Percentiles rank a stretch among this genome's conserved stretches.
phyloP scores from a whole-genome alignment of 768 basidiomycete species.

The Lanmaoa rubissima region DNA sequence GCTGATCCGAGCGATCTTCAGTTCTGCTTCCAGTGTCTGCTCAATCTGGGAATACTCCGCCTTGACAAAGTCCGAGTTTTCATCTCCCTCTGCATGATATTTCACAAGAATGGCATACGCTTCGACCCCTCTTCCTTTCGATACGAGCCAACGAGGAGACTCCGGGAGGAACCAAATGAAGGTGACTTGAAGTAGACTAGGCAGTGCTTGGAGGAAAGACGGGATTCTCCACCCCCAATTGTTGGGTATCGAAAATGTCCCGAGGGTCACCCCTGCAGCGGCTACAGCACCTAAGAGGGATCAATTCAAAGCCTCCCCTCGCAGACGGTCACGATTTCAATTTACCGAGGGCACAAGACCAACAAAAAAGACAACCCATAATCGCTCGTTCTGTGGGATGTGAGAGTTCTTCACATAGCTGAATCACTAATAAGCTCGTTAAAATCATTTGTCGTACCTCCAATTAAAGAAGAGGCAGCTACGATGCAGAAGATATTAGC shows the following conservation, averaged over 20 bases:
- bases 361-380: neutral
- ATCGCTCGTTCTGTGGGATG: conserved; percentile 13
- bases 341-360: neutral
- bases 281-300: conserved; percentile 4
- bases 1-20: too few relatives aligned
- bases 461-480: conserved; percentile 4
- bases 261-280: conserved; percentile 55
- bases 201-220: conserved; percentile 51
- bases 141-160: conserved; percentile 62
- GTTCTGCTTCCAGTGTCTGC: too few relatives aligned
- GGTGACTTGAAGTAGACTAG: conserved; percentile 50
- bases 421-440: neutral
- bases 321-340: neutral
- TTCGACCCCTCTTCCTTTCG: conserved; percentile 50
- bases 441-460: neutral
- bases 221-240: conserved; percentile 71
- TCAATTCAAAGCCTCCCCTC: neutral
- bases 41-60: too few relatives aligned
- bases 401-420: neutral
- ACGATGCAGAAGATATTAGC: neutral
- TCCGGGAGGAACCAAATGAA: conserved; percentile 63
- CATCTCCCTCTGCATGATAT: too few relatives aligned
- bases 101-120: conserved; percentile 41
- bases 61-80: too few relatives aligned
- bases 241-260: conserved; percentile 56